Base-by-base conservation (phyloP, 257 asterid genomes). In the Fraxinus quadrangulata region DNA sequence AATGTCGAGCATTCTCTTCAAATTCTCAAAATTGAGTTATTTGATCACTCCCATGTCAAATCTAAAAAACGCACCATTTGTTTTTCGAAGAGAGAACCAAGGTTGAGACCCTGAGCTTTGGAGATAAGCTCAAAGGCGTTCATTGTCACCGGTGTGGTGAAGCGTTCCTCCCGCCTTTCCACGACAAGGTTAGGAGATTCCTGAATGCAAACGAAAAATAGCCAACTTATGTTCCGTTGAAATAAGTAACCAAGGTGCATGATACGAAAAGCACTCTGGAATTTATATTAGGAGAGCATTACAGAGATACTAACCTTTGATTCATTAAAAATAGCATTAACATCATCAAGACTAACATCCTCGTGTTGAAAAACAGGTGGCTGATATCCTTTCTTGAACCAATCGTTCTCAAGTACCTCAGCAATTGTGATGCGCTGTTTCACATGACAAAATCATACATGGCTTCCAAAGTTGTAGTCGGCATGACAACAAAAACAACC, bases 321-420 rank as follows among this genome's bases (percentile, higher is more conserved):
- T 77, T 91, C 99, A 75, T 80, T 81, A 76, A 95, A 95, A 75
- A 93, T 82, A 40, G 96, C 89, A 82, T 93, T 83, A 79, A 95
- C 90, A 77, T 95, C 99, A 63, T 89, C 99, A n/a, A 95, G 91
- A 82, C 83, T 87, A 72, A 86, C 93, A 69, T 93, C 96, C 84
- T 92, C 97, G n/a, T 85, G 90, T 74, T 89, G 92, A 70, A 93
- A 95, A 37, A 82, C 69, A 1, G 99, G 96, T 34, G 93, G 83
- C 78, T 87, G 90, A 84, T 90, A 93, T 73, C 98, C 99, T 84
- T 93, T 95, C 89, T 89, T 95, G 88, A 95, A 95, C 99, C 99
- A 95, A 73, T 95, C 99, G 72, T 89, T 91, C 84, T 89, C 90
- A 63, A 95, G 89, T 71, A 95, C 80, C 89, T 93, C 93, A 8